Percentiles rank a stretch among this genome's conserved stretches.
Conservation (phyloP, 352 stramenopile genomes). For the Phytophthora fragariae region DNA sequence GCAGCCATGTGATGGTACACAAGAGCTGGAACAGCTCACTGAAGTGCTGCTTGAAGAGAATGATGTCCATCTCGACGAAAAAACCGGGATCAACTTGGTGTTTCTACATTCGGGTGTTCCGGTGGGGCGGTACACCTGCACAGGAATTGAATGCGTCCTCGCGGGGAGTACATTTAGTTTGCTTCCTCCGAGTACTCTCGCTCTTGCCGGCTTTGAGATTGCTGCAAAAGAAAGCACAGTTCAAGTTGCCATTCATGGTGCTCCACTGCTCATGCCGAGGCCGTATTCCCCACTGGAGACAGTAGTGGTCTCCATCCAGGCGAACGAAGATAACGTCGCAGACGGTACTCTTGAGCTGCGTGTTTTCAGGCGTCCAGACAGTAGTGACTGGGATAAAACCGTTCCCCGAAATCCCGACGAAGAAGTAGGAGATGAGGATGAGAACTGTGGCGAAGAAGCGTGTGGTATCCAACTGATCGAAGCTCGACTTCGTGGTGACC, state of each 20-base stretch:
- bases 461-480: constrained; percentile 26
- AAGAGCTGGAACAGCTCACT: background rate
- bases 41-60: constrained; percentile 56
- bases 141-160: constrained; percentile 61
- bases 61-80: constrained; percentile 70
- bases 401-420: constrained; percentile 5
- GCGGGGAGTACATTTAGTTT: constrained; percentile 64
- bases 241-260: constrained; percentile 50
- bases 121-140: constrained; percentile 63
- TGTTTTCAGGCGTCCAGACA: constrained; percentile 25
- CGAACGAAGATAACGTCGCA: constrained; percentile 52
- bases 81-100: constrained; percentile 56
- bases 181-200: constrained; percentile 39
- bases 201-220: constrained; percentile 55
- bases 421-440: constrained; percentile 3
- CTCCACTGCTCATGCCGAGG: constrained; percentile 56
- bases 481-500: constrained; percentile 13
- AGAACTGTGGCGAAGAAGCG: constrained; percentile 19
- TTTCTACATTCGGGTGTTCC: constrained; percentile 57
- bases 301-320: constrained; percentile 52
- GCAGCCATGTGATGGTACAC: background rate
- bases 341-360: constrained; percentile 63
- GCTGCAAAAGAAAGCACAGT: constrained; percentile 62
- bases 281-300: constrained; percentile 44
- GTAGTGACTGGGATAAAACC: constrained; percentile 10